Evolutionary conservation across 805 yeast genomes (phyloP).

Genomic region (Yamadazyma nakazawae): DNA sequence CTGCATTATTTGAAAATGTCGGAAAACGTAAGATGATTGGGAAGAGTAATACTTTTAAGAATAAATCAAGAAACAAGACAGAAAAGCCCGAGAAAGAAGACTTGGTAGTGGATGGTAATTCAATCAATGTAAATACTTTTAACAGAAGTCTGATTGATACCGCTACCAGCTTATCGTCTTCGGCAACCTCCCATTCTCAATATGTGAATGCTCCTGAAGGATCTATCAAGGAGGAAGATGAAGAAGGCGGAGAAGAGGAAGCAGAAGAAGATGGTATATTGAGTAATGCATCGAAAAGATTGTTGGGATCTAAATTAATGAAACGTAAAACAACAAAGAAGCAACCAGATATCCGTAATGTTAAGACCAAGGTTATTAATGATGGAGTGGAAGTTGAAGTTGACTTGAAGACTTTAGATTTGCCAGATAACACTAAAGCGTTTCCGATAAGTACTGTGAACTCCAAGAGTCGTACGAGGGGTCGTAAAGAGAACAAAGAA

Average conservation of each 20-base stretch:
- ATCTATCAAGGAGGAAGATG: neutral
- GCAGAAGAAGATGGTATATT: neutral
- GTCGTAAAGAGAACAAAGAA: constrained; percentile 61
- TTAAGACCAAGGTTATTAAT: constrained; percentile 11
- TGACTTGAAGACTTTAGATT: constrained; percentile 36
- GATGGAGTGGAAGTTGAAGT: constrained; percentile 37
- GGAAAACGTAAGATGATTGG: constrained; percentile 33
- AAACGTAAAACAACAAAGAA: constrained; percentile 24
- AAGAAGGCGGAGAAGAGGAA: neutral
- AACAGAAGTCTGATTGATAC: constrained; percentile 18
- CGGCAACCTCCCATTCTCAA: constrained; percentile 10
- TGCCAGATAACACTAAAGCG: constrained; percentile 39
- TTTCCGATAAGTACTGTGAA: constrained; percentile 31
- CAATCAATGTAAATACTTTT: neutral
- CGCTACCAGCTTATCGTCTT: constrained; percentile 11
- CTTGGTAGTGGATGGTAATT: neutral
- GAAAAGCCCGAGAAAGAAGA: constrained; percentile 18
- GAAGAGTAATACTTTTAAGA: constrained; percentile 14
- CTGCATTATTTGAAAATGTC: constrained; percentile 41
- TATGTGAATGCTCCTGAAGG: neutral
- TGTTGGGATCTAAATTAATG: constrained; percentile 38
- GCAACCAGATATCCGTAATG: constrained; percentile 13
- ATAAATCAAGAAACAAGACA: constrained; percentile 22
- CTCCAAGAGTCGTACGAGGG: constrained; percentile 45
- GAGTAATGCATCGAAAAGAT: constrained; percentile 32